Conservation (phyloP, 345 rosid species). For the Pseudoturritis turrita region DNA sequence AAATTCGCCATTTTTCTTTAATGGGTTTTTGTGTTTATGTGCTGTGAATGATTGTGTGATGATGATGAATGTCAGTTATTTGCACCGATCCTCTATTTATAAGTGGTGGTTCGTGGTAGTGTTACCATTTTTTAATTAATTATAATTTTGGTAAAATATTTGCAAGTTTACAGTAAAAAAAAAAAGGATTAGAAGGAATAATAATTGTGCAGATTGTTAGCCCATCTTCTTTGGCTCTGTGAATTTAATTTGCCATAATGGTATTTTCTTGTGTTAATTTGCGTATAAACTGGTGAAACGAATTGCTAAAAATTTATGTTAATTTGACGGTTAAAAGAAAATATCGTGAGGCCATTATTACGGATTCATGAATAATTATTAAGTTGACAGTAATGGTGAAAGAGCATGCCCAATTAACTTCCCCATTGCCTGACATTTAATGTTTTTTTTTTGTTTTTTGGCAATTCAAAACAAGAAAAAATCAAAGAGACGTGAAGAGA, state of each 20-base stretch:
- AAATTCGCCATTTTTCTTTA: background rate
- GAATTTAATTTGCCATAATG: background rate
- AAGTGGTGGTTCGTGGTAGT: background rate
- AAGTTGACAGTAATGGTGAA: background rate
- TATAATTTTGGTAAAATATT: background rate
- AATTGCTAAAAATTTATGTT: background rate
- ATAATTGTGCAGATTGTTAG: background rate
- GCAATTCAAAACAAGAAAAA: background rate
- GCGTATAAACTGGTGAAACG: too few relatives aligned
- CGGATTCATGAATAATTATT: too few relatives aligned
- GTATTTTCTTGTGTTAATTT: too few relatives aligned
- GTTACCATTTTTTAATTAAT: background rate
- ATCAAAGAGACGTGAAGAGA: conserved; percentile 19
- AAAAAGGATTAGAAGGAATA: background rate
- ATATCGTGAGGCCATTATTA: background rate
- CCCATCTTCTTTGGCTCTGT: conserved; percentile 13
- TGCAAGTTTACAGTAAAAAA: background rate
- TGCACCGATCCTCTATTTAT: conserved; percentile 8
- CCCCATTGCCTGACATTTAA: too few relatives aligned
- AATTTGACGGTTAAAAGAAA: background rate
- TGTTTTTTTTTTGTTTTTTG: too few relatives aligned
- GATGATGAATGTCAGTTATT: conserved; percentile 10
- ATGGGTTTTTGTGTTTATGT: background rate
- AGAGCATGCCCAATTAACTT: background rate
- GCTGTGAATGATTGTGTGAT: background rate